Conservation (phyloP, 2,329 filamentous ascomycete species). For the Penicillium sp. region DNA sequence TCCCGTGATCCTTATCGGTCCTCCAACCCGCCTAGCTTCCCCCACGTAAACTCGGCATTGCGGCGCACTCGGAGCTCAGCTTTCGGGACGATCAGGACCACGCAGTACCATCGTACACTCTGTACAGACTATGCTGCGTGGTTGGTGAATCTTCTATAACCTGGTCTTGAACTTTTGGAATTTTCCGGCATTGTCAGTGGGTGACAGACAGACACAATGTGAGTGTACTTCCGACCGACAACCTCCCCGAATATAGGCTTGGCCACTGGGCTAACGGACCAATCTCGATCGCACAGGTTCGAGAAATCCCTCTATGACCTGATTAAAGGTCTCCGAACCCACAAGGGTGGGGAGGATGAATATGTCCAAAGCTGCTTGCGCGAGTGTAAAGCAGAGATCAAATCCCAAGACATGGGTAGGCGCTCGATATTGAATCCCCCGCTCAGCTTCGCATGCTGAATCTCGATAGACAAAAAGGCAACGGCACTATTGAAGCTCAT, state of each 20-base stretch:
- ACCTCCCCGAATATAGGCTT: background rate
- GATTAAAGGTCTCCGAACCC: constrained; percentile 91
- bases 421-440: constrained; percentile 23
- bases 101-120: background rate
- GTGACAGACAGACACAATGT: constrained; percentile 7
- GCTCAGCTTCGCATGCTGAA: constrained; percentile 16
- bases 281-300: constrained; percentile 69
- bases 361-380: constrained; percentile 93
- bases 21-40: constrained; percentile 9
- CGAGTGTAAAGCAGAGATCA: constrained; percentile 94
- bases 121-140: constrained; percentile 8
- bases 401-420: constrained; percentile 88
- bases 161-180: background rate
- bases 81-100: background rate
- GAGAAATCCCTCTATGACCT: constrained; percentile 99
- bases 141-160: background rate
- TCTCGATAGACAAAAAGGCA: constrained; percentile 79
- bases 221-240: background rate
- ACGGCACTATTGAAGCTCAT: constrained; percentile 94
- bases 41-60: constrained; percentile 19
- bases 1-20: constrained; percentile 37
- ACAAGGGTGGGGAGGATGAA: constrained; percentile 92
- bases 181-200: background rate
- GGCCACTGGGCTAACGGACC: constrained; percentile 6
- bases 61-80: constrained; percentile 8